Base-by-base conservation (phyloP, 1,284 basidiomycete species). In the Erythrobasidium hasegawianum region DNA sequence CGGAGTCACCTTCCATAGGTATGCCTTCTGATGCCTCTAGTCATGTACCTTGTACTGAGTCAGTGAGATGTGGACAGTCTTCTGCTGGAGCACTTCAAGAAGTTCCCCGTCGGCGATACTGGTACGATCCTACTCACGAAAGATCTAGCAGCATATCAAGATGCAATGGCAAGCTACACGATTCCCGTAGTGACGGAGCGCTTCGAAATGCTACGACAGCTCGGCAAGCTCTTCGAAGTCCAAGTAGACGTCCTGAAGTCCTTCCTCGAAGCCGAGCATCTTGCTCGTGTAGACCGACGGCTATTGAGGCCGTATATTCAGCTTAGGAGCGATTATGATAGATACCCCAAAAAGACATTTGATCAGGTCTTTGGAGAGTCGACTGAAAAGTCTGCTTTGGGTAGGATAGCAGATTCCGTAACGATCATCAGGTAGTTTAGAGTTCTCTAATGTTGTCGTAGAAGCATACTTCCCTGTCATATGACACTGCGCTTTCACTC, bases 101-200 rank as follows among this genome's bases (percentile, higher is more conserved):
- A 91, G 79, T 98, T 95, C 80, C 89, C 91, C 1, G 92, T 99
- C 64, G 97, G 88, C 73, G 93, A 93, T 0, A 92, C 93, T 0
- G 96, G 96, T 54, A 96, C 95, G 3, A 81, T 99, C 57, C 96
- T 98, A 90, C 86, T 99, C 43, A 95, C 95, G 22, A 97, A 97
- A 79, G 96, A 99, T 76, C 84, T 99, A 70, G 96, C 95, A 72
- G 87, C 89, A 49, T 99, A 98, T 76, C 96, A 98, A 81, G 96
- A 98, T 73, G 85, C 85, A 1, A 86, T 97, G 70, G 81, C 83
- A 67, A 85, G 84, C 13, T 97, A 95, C 78, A 82, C 83, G 33
- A 87, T 96, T 47, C 83, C 89, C 1, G 83, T 89, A 1, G 81
- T 99, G 2, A 86, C 87, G 69, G 95, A 97, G 77, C 90, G 96